Percentiles rank a stretch among this genome's conserved stretches.
Conservation (phyloP, 2,329 filamentous ascomycete genomes). For the Ophiostoma perfectum region DNA sequence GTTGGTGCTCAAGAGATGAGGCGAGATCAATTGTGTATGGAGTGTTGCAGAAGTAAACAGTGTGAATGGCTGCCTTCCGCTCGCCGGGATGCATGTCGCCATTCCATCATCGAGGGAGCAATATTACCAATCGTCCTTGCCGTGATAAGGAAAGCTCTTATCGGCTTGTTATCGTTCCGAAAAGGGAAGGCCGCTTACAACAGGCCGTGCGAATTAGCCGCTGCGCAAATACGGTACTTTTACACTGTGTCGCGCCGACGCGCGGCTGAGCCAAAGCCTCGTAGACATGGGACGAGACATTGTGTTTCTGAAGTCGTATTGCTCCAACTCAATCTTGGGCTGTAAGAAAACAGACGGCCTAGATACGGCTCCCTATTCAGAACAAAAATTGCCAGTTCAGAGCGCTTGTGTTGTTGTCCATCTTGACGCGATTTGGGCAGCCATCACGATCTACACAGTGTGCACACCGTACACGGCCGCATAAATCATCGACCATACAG, state of each 20-base stretch:
- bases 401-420: background rate
- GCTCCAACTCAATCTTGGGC: background rate
- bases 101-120: background rate
- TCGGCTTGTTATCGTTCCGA: background rate
- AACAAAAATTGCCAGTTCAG: background rate
- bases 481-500: background rate
- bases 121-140: conserved; percentile 1
- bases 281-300: background rate
- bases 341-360: background rate
- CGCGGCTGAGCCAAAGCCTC: background rate
- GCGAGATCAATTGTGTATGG: background rate
- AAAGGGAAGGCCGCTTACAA: conserved; percentile 3
- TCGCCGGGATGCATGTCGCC: background rate
- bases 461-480: background rate
- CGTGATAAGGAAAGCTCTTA: conserved; percentile 4
- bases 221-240: background rate
- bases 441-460: background rate
- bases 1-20: background rate
- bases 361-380: too few relatives aligned
- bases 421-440: background rate
- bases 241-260: background rate
- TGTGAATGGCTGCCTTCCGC: background rate
- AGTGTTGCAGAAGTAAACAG: background rate
- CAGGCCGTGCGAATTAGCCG: background rate
- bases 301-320: background rate